Conservation (phyloP, 2,329 filamentous ascomycete genomes). For the Fusarium tanahbumbuense region DNA sequence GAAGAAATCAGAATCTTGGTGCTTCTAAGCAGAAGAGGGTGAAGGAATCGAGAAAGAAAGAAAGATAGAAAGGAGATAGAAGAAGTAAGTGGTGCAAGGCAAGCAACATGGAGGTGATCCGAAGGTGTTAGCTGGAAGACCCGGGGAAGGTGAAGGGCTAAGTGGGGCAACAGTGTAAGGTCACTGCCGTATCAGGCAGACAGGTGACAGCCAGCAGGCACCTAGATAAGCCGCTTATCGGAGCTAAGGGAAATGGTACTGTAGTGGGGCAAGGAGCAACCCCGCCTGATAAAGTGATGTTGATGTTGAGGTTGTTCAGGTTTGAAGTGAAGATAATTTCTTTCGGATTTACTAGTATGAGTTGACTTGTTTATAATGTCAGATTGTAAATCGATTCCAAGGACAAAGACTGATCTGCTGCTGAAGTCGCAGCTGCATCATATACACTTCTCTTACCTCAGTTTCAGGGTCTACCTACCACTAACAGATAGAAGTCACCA, state of each 20-base stretch:
- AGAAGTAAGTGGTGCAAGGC: slow-evolving; percentile 16
- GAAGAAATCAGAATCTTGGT: background rate
- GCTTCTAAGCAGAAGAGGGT: background rate
- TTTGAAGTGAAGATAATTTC: background rate
- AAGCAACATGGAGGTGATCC: slow-evolving; percentile 21
- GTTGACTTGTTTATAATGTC: background rate
- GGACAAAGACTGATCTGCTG: background rate
- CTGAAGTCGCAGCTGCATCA: background rate
- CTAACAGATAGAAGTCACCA: background rate
- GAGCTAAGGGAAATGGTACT: slow-evolving; percentile 13
- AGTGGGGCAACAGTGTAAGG: slow-evolving; percentile 47
- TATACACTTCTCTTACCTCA: background rate
- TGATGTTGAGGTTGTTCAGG: background rate
- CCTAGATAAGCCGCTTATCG: slow-evolving; percentile 48
- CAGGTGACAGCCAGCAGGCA: slow-evolving; percentile 42
- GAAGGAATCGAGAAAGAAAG: background rate
- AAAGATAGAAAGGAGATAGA: slow-evolving; percentile 20
- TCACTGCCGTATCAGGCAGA: slow-evolving; percentile 49
- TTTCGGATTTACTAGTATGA: background rate
- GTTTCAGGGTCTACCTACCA: slow-evolving; percentile 21
- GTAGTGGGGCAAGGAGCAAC: slow-evolving; percentile 30
- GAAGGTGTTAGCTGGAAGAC: slow-evolving; percentile 37
- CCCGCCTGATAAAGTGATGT: background rate
- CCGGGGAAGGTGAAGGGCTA: slow-evolving; percentile 44
- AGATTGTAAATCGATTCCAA: background rate